Percentiles rank a stretch among this genome's conserved stretches.
Conservation (phyloP, 1,284 basidiomycete species). For the Naganishia cerealis region DNA sequence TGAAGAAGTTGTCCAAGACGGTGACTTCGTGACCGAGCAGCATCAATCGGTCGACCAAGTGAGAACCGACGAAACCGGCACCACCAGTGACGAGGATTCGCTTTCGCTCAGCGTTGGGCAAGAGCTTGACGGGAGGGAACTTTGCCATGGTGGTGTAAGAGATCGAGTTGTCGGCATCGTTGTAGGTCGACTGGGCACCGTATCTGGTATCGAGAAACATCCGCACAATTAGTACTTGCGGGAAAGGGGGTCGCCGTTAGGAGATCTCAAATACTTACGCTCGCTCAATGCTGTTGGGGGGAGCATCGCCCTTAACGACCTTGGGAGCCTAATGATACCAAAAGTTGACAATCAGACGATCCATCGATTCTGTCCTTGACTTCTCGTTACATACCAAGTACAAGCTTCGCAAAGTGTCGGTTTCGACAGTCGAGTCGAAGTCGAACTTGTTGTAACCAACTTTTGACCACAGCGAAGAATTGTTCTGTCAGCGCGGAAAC, state of each 20-base stretch:
- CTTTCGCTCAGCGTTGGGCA: constrained; percentile 75
- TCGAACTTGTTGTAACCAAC: constrained; percentile 82
- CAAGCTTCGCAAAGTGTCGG: constrained; percentile 75
- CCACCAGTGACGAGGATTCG: constrained; percentile 86
- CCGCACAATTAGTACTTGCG: background rate
- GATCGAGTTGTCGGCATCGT: constrained; percentile 73
- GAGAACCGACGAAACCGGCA: constrained; percentile 95
- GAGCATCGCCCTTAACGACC: constrained; percentile 58
- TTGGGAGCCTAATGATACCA: constrained; percentile 43
- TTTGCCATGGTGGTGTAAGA: constrained; percentile 86
- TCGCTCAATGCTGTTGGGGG: constrained; percentile 59
- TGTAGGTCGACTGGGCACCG: constrained; percentile 79
- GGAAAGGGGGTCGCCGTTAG: too few relatives aligned
- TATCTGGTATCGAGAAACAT: constrained; percentile 51
- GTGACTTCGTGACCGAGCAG: constrained; percentile 96
- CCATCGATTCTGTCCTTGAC: background rate
- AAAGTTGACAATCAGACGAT: background rate
- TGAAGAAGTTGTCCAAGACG: constrained; percentile 97
- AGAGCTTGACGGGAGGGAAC: constrained; percentile 85
- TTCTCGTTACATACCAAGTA: constrained; percentile 72
- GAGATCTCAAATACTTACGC: constrained; percentile 48
- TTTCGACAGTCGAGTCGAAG: constrained; percentile 77
- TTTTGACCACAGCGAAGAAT: constrained; percentile 41
- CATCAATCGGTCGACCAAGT: constrained; percentile 95
- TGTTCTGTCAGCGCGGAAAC: background rate